phyloP scores from a whole-genome alignment of 805 yeast species.

The Metschnikowia sp. region DNA sequence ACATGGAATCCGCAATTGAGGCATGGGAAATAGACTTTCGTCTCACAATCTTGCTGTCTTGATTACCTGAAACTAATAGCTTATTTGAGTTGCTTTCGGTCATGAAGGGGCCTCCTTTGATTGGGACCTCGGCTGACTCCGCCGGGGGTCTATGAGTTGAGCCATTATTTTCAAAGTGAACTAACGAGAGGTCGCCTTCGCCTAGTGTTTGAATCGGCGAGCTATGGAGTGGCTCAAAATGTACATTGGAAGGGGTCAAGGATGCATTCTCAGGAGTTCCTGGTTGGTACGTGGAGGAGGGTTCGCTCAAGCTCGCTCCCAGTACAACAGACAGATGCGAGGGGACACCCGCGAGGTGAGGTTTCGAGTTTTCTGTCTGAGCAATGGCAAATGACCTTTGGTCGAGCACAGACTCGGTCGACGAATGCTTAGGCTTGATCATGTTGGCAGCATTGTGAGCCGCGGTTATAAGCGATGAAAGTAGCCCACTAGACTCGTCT shows the following conservation, averaged over 20 bases:
- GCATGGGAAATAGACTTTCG: slow-evolving; percentile 19
- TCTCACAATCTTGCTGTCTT: slow-evolving; percentile 21
- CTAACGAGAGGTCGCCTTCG: slow-evolving; percentile 43
- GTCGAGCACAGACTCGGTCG: not conserved
- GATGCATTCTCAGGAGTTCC: slow-evolving; percentile 1
- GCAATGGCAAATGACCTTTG: not conserved
- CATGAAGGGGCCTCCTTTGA: slow-evolving; percentile 9
- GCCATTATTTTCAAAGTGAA: slow-evolving; percentile 18
- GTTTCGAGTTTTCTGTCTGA: not conserved
- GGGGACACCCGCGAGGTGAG: not conserved
- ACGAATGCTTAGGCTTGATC: slow-evolving; percentile 12
- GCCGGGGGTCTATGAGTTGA: not conserved
- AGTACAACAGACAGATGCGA: not conserved
- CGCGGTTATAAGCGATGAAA: slow-evolving; percentile 43
- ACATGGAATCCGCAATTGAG: slow-evolving; percentile 9
- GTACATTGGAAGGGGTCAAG: slow-evolving; percentile 30
- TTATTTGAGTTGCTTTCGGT: slow-evolving; percentile 21
- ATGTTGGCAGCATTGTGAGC: slow-evolving; percentile 46
- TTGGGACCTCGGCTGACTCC: slow-evolving; percentile 3
- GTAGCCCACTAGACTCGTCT: slow-evolving; percentile 30
- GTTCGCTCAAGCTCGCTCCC: not conserved
- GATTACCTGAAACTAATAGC: slow-evolving; percentile 16
- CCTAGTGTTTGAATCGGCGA: slow-evolving; percentile 49
- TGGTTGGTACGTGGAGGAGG: not conserved
- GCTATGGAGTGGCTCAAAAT: slow-evolving; percentile 46